Evolutionary conservation across 148 eudicot genomes (phyloP), one percentile per base, ranked within the genome.

Genomic region (Selenicereus undatus): DNA sequence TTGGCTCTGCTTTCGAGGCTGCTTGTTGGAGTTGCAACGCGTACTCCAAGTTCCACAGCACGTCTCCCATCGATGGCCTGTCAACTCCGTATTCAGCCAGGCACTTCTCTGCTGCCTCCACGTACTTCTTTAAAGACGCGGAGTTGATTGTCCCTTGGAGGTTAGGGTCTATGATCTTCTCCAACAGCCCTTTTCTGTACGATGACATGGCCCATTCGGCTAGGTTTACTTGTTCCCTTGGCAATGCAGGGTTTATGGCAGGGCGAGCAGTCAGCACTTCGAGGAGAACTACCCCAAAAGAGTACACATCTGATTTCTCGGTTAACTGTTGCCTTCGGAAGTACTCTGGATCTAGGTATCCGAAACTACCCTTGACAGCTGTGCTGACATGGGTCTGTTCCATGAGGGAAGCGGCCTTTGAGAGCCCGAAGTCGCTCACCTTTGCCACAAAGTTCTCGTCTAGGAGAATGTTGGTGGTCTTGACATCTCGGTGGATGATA

Each of bases 11-110:
- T 45, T 84, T 84, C 9, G 82, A 30, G 29, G 89, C 85, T 12
- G 88, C 90, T 48, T 88, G 92, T 83, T 90, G 90, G 27, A 90
- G 88, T 78, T 90, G 92, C 84, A 90, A 82, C 4, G 92, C 94
- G 64, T 83, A 91, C 86, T 91, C 94, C 62, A 90, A 80, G 76
- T 90, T 88, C 94, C 94, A 91, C 76, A 88, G 75, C 69, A 91
- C 94, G 69, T 91, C 92, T 54, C 92, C 94, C 91, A 89, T 90
- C 0, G 94, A 90, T 29, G 92, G 92, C 85, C 94, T 88, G 32
- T 90, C 94, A 20, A 88, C 89, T 4, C 91, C 94, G 68, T 86
- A 83, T 60, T 91, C 94, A 0, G 90, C 89, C 88, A 91, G 77
- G 42, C 94, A 91, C 71, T 91, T 91, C 89, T 91, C 94, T 0